Conservation (phyloP, 2,329 filamentous ascomycete species). For the Monosporascus cannonballus region DNA sequence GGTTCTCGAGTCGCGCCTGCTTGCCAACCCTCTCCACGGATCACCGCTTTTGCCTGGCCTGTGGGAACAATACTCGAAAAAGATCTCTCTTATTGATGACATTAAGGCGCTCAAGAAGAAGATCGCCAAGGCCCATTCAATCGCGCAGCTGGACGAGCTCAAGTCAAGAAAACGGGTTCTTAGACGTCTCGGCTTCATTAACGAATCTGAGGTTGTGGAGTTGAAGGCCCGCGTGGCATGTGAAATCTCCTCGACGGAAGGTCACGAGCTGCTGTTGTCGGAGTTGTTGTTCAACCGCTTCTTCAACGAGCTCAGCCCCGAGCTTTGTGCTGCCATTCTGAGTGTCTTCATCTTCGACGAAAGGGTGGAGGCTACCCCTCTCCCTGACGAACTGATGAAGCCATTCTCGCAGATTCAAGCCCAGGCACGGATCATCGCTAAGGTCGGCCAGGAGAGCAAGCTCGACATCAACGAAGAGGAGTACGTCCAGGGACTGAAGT, state of each 20-base stretch:
- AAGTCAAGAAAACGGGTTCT: constrained; percentile 95
- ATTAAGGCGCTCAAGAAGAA: constrained; percentile 87
- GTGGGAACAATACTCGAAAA: constrained; percentile 80
- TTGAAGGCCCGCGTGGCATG: constrained; percentile 96
- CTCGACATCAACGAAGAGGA: constrained; percentile 91
- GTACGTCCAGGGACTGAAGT: constrained; percentile 84
- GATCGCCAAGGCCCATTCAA: constrained; percentile 76
- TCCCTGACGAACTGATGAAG: constrained; percentile 81
- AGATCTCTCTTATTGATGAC: constrained; percentile 67
- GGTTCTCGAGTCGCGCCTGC: constrained; percentile 82
- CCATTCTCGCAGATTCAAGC: constrained; percentile 80
- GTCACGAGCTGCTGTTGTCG: constrained; percentile 87
- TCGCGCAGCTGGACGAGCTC: constrained; percentile 91
- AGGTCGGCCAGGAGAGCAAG: constrained; percentile 93
- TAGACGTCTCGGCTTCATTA: constrained; percentile 90
- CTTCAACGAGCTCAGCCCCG: constrained; percentile 91
- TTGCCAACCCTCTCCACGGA: constrained; percentile 86
- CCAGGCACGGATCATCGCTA: constrained; percentile 82
- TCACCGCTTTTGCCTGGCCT: constrained; percentile 77
- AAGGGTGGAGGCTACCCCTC: constrained; percentile 70
- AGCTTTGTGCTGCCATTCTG: constrained; percentile 78
- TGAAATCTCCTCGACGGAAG: constrained; percentile 86
- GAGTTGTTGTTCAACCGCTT: constrained; percentile 95
- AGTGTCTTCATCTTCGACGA: constrained; percentile 98
- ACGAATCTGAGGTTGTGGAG: constrained; percentile 90